Conservation (phyloP, 2,329 filamentous ascomycete species). For the Ophiostoma novo-ulmi region DNA sequence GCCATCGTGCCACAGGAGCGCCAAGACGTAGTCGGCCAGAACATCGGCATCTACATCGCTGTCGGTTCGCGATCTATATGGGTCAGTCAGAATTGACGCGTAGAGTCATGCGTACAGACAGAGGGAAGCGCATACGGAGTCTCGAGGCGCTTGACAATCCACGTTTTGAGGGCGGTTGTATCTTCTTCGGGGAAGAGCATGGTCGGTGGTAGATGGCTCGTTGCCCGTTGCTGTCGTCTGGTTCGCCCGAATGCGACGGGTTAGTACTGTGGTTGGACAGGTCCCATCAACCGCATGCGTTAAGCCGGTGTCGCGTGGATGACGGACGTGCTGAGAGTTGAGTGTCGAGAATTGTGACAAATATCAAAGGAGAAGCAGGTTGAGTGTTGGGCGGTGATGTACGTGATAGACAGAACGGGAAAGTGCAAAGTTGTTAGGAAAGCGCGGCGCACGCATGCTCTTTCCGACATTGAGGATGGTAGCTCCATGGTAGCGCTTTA, state of each 20-base stretch:
- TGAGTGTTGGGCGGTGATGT: background rate
- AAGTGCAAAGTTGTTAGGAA: background rate
- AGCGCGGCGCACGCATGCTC: background rate
- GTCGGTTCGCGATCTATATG: slow-evolving; percentile 66
- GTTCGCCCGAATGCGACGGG: slow-evolving; percentile 6
- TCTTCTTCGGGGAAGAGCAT: slow-evolving; percentile 63
- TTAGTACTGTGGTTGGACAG: background rate
- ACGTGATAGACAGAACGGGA: background rate
- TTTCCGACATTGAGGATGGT: background rate
- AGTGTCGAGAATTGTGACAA: background rate
- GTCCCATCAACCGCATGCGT: slow-evolving; percentile 2
- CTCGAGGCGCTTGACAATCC: slow-evolving; percentile 72
- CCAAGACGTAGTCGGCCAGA: slow-evolving; percentile 78
- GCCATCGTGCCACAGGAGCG: slow-evolving; percentile 66
- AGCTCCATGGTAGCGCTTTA: background rate
- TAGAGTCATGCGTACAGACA: background rate
- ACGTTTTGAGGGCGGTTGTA: slow-evolving; percentile 61
- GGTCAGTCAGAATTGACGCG: background rate
- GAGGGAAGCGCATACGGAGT: slow-evolving; percentile 55
- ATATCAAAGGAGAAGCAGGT: background rate
- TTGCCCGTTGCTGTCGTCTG: background rate
- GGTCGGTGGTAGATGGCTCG: slow-evolving; percentile 15
- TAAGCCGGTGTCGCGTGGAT: background rate
- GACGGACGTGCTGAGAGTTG: background rate
- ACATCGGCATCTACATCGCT: slow-evolving; percentile 76